Conservation (phyloP, 1,139 yeast species). For the Hansenula lynferdii region DNA sequence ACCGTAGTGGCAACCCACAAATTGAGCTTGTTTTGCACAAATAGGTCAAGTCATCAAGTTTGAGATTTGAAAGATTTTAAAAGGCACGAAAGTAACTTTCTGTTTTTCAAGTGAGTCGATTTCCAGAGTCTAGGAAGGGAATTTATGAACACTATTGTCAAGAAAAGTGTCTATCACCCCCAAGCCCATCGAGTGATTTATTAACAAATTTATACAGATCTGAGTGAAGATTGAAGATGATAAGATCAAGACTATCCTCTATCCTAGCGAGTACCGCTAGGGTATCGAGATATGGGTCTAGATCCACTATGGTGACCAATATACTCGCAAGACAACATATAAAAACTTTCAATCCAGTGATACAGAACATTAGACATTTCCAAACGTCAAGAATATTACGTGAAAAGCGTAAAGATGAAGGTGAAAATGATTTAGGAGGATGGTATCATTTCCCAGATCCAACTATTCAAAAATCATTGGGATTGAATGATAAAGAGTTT, state of each 20-base stretch:
- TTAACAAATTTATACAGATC: not conserved
- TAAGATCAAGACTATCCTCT: slow-evolving; percentile 2
- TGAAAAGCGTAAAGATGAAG: not conserved
- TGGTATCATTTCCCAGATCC: not conserved
- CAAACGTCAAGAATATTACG: not conserved
- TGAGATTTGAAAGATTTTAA: too few relatives aligned
- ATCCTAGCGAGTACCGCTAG: not conserved
- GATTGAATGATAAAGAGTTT: not conserved
- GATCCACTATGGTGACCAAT: not conserved
- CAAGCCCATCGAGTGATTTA: not conserved
- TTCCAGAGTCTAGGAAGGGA: too few relatives aligned
- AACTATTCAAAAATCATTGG: not conserved
- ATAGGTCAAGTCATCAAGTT: too few relatives aligned
- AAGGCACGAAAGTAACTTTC: too few relatives aligned
- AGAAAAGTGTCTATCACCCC: too few relatives aligned
- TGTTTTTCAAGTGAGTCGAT: too few relatives aligned
- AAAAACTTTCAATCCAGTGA: not conserved
- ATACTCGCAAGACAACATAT: not conserved
- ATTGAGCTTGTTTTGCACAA: too few relatives aligned
- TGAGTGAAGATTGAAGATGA: not conserved
- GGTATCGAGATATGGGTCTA: not conserved
- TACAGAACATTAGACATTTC: not conserved
- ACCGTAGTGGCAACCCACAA: too few relatives aligned
- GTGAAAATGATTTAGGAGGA: not conserved
- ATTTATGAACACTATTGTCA: too few relatives aligned